Evolutionary conservation across 208 protist species (phyloP).

Genomic region (Lotmaria passim): DNA sequence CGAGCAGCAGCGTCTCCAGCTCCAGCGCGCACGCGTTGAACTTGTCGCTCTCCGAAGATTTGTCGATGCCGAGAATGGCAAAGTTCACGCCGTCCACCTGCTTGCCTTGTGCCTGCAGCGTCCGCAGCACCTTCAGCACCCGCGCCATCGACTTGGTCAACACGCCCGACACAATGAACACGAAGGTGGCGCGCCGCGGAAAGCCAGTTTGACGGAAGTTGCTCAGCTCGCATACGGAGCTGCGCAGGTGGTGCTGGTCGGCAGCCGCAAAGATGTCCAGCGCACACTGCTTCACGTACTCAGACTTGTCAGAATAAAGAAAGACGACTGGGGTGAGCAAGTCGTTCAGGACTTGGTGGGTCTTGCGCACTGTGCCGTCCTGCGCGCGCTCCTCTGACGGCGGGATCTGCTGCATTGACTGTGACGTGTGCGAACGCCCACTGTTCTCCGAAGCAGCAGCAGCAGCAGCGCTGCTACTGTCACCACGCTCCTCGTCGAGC

Average conservation of each 20-base stretch:
- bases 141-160: constrained; percentile 48
- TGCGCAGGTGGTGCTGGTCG: constrained; percentile 39
- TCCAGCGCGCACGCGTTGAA: constrained; percentile 61
- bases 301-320: constrained; percentile 42
- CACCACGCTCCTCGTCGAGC: background rate
- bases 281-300: constrained; percentile 33
- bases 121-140: constrained; percentile 38
- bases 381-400: background rate
- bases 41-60: constrained; percentile 36
- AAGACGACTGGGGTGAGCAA: constrained; percentile 55
- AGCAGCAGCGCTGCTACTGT: background rate
- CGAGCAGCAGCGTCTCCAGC: constrained; percentile 60
- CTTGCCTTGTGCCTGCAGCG: constrained; percentile 25
- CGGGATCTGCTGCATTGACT: background rate
- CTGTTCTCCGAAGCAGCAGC: too few relatives aligned
- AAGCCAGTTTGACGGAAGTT: constrained; percentile 52
- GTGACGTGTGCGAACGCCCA: constrained; percentile 1
- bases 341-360: constrained; percentile 24
- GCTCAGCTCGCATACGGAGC: constrained; percentile 41
- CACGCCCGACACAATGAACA: constrained; percentile 55
- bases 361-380: constrained; percentile 7
- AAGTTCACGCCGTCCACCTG: constrained; percentile 46
- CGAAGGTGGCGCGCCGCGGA: constrained; percentile 46
- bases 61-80: constrained; percentile 59
- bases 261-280: constrained; percentile 38